Base-by-base conservation (phyloP, 371 early-diverging fungal genomes). In the Mycotypha africana region DNA sequence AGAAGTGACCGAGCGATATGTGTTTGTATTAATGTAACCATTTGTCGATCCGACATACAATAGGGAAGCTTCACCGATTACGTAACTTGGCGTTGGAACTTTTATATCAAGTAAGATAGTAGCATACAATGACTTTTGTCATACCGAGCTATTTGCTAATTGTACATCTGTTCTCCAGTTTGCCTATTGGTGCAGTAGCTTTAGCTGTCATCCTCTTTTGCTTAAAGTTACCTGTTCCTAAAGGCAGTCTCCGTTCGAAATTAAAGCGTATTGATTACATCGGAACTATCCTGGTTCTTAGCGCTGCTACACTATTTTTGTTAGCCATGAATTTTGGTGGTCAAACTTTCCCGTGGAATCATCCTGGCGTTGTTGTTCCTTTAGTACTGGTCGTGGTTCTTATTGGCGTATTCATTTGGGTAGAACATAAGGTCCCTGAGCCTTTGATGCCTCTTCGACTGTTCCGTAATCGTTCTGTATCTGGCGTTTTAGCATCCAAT, bases 301-400 rank as follows among this genome's bases (percentile, higher is more conserved):
- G 57, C 65, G 30, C 52, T 58, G 38, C 50, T 5, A 64, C 63
- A 1, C 44, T 73, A 2, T 65, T 69, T 31, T 53, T 73, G 15
- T 45, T 73, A 2, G 74, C 67, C 2, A 37, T 73, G 45, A 73
- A 73, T 39, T 69, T 73, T 51, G 74, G 74, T 31, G 74, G 74
- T 7, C 62, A 67, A 36, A 58, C 59, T 5, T 73, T 60, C 31
- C 69, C 74, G 19, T 88, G 88, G 88, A 56, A 56, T 43, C 78
- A 81, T 3, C 64, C 75, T 17, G 73, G 70, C 22, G 75, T 85
- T 25, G 70, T 88, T 47, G 64, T 58, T 10, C 80, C 78, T 7
- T 64, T 84, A 40, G 64, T 67, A 1, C 41, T 80, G 2, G 72
- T 79, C 2, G 56, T 42, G 7, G 53, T 81, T 6, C 25, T 82